Conservation (phyloP, 2,329 filamentous ascomycete species). For the Ophiostoma piceae region DNA sequence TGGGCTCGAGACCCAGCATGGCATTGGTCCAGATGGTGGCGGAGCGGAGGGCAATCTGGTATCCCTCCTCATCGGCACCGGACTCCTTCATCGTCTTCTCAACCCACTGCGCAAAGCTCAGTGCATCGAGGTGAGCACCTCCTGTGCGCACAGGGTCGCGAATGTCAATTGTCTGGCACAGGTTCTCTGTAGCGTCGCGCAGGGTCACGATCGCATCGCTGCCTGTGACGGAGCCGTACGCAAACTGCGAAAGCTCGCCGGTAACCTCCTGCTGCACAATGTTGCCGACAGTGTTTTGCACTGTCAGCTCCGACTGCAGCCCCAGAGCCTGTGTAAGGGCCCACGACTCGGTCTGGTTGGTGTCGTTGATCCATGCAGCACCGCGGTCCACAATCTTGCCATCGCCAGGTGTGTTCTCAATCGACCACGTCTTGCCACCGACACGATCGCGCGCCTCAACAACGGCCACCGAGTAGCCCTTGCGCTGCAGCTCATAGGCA, state of each 20-base stretch:
- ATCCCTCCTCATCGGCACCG: slow-evolving; percentile 16
- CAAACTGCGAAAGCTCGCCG: slow-evolving; percentile 20
- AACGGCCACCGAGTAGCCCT: slow-evolving; percentile 35
- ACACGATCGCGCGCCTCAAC: slow-evolving; percentile 48
- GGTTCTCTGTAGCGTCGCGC: slow-evolving; percentile 17
- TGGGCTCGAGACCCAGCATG: slow-evolving; percentile 44
- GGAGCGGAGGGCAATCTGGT: slow-evolving; percentile 14
- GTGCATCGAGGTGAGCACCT: slow-evolving; percentile 17
- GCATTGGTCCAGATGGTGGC: slow-evolving; percentile 24
- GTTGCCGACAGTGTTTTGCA: slow-evolving; percentile 23
- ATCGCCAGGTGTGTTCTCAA: slow-evolving; percentile 16
- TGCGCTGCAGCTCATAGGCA: slow-evolving; percentile 18
- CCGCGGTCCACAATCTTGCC: slow-evolving; percentile 22
- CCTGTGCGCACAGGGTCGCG: slow-evolving; percentile 19
- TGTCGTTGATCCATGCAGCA: slow-evolving; percentile 26
- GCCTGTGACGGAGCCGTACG: slow-evolving; percentile 14
- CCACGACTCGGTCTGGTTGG: slow-evolving; percentile 23
- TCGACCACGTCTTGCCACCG: slow-evolving; percentile 46
- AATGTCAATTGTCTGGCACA: slow-evolving; percentile 25
- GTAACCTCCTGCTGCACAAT: slow-evolving; percentile 22
- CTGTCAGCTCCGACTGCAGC: slow-evolving; percentile 13
- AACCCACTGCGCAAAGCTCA: slow-evolving; percentile 22
- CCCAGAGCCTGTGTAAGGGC: slow-evolving; percentile 15
- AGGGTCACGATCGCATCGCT: slow-evolving; percentile 11
- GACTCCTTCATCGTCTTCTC: neutral